A percentile compares a stretch with the other conserved stretches of the same genome.
Conservation (phyloP, 202 grass and related monocot species). For the Dendrocalamus latiflorus region DNA sequence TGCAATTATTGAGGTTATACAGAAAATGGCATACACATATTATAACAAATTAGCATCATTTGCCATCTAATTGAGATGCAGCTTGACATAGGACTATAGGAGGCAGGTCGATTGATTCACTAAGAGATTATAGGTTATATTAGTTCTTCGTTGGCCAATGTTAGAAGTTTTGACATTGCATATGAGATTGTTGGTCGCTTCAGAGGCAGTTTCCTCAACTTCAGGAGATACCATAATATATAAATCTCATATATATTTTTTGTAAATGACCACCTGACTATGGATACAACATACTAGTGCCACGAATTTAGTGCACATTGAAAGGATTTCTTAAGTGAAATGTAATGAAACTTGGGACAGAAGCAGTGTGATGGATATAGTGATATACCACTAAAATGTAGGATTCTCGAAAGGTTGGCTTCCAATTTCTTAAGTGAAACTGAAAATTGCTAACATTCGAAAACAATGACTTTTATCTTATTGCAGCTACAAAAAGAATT, state of each 20-base stretch:
- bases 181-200: not conserved
- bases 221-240: not conserved
- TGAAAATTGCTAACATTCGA: not conserved
- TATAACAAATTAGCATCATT: not conserved
- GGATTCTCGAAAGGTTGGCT: not conserved
- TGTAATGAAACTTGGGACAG: not conserved
- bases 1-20: not conserved
- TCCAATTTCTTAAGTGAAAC: not conserved
- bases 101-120: not conserved
- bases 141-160: not conserved
- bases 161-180: not conserved
- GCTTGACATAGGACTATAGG: not conserved
- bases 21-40: not conserved
- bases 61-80: not conserved
- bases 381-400: not conserved
- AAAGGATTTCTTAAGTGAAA: not conserved
- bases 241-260: not conserved
- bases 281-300: not conserved
- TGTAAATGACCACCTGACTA: not conserved
- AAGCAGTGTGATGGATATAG: not conserved
- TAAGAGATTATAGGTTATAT: not conserved
- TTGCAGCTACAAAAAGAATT: not conserved
- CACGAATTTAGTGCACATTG: not conserved
- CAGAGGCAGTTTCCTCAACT: not conserved
- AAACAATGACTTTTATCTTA: not conserved